Conservation (phyloP, 2,329 filamentous ascomycete species). For the Aspergillus amoenus region DNA sequence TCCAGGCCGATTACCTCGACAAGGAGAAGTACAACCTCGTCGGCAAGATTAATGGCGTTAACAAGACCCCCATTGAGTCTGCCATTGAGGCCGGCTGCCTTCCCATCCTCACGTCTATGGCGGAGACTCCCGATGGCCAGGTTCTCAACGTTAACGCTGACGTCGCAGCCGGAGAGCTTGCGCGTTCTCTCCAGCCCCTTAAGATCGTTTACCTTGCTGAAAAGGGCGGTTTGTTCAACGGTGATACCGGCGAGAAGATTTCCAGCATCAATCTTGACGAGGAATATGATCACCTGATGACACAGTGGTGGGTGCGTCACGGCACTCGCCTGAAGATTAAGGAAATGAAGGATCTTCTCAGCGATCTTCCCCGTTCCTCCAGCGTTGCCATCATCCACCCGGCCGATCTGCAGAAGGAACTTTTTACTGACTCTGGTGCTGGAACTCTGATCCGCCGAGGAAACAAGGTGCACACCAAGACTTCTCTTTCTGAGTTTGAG, state of each 20-base stretch:
- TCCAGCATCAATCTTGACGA: constrained; percentile 96
- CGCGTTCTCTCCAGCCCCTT: constrained; percentile 81
- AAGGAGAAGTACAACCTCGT: constrained; percentile 96
- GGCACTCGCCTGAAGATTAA: constrained; percentile 96
- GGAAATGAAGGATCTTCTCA: constrained; percentile 92
- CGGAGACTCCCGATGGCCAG: constrained; percentile 86
- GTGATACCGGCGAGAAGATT: constrained; percentile 90
- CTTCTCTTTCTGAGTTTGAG: constrained; percentile 70
- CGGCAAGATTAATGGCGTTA: constrained; percentile 90
- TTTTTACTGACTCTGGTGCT: constrained; percentile 94
- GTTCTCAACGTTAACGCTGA: constrained; percentile 98
- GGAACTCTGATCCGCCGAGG: constrained; percentile 90
- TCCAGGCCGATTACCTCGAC: constrained; percentile 91
- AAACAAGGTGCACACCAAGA: constrained; percentile 78
- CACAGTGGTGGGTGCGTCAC: constrained; percentile 90
- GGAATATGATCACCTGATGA: constrained; percentile 91
- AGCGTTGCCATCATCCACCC: constrained; percentile 98
- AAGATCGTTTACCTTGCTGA: constrained; percentile 99
- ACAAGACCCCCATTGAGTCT: constrained; percentile 84
- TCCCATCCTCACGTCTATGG: constrained; percentile 93
- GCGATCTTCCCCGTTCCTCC: constrained; percentile 83
- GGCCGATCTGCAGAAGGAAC: constrained; percentile 89
- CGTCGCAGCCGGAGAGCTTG: constrained; percentile 90
- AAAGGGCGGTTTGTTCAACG: constrained; percentile 94
- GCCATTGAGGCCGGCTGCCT: constrained; percentile 89